Percentiles rank a stretch among this genome's conserved stretches.
These are phyloP conservation scores for Raphanus hybrid DNA, from an alignment of 441 rosid species.

Conservation along the genomic window DNA sequence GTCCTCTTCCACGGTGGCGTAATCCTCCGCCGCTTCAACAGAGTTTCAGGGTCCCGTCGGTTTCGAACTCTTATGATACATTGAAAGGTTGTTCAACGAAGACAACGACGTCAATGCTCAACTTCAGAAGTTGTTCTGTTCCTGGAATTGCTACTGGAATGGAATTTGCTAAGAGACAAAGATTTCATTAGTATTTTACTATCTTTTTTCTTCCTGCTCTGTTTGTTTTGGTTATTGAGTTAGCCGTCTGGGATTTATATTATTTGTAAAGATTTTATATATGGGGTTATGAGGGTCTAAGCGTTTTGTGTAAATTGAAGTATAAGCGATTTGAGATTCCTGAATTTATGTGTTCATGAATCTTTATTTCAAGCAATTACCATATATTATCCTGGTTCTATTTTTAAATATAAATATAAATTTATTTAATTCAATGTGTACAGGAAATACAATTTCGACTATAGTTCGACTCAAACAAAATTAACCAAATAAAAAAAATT, in stretches of 20 bases:
- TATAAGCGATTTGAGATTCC: constrained; percentile 13
- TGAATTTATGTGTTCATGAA: constrained; percentile 9
- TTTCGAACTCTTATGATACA: constrained; percentile 44
- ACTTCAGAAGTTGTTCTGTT: constrained; percentile 47
- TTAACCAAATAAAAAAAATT: too few species aligned
- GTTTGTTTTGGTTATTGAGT: neutral
- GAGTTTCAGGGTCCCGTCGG: constrained; percentile 56
- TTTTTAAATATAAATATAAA: too few species aligned
- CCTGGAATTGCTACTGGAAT: constrained; percentile 47
- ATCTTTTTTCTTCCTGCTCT: constrained; percentile 16
- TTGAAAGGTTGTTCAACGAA: constrained; percentile 38
- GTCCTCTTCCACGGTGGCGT: constrained; percentile 90
- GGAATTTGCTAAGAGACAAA: constrained; percentile 59
- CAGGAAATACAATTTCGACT: too few species aligned
- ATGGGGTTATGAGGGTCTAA: neutral
- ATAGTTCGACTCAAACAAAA: too few species aligned
- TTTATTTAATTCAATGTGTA: too few species aligned
- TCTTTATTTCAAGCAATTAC: neutral
- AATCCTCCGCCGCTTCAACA: constrained; percentile 94
- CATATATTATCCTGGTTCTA: neutral
- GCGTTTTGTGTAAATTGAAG: constrained; percentile 28
- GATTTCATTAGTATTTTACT: constrained; percentile 51
- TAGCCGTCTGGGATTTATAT: constrained; percentile 19
- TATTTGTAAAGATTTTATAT: constrained; percentile 29
- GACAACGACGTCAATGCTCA: constrained; percentile 44